Conservation (phyloP, 2,329 filamentous ascomycete species). For the Pseudopyrenochaeta lycopersici region DNA sequence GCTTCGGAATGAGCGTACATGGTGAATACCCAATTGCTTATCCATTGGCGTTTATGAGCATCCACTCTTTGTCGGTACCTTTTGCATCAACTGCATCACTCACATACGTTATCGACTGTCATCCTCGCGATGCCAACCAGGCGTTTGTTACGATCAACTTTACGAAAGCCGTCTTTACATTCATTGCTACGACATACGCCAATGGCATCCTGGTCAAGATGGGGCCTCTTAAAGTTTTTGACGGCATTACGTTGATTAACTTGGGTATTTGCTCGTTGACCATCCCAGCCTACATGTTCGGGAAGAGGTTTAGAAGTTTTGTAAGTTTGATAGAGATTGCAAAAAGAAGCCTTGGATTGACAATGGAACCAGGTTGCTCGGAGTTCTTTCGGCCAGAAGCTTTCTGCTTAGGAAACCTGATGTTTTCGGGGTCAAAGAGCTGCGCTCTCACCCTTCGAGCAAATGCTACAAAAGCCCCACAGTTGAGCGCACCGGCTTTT, state of each 20-base stretch:
- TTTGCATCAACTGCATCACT: slow-evolving; percentile 51
- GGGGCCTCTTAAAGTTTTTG: slow-evolving; percentile 72
- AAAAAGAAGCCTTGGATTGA: neutral
- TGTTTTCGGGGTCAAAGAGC: neutral
- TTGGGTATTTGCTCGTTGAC: slow-evolving; percentile 75
- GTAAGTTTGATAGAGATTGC: slow-evolving; percentile 16
- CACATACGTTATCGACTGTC: slow-evolving; percentile 55
- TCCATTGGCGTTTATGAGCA: slow-evolving; percentile 47
- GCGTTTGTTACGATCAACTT: slow-evolving; percentile 56
- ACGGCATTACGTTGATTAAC: slow-evolving; percentile 77
- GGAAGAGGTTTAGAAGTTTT: slow-evolving; percentile 44
- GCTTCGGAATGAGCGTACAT: slow-evolving; percentile 51
- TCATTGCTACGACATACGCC: slow-evolving; percentile 79
- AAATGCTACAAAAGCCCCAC: neutral
- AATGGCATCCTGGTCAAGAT: slow-evolving; percentile 72
- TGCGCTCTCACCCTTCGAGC: neutral
- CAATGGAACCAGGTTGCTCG: slow-evolving; percentile 19
- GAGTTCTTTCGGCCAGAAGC: slow-evolving; percentile 28
- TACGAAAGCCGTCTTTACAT: slow-evolving; percentile 50
- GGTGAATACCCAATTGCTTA: slow-evolving; percentile 34
- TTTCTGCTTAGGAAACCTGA: slow-evolving; percentile 14
- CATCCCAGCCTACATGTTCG: slow-evolving; percentile 68
- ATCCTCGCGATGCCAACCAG: slow-evolving; percentile 51
- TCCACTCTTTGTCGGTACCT: slow-evolving; percentile 49
- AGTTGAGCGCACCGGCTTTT: no score